phyloP scores from a whole-genome alignment of 257 asterid genomes.

The Solanum habrochaites region DNA sequence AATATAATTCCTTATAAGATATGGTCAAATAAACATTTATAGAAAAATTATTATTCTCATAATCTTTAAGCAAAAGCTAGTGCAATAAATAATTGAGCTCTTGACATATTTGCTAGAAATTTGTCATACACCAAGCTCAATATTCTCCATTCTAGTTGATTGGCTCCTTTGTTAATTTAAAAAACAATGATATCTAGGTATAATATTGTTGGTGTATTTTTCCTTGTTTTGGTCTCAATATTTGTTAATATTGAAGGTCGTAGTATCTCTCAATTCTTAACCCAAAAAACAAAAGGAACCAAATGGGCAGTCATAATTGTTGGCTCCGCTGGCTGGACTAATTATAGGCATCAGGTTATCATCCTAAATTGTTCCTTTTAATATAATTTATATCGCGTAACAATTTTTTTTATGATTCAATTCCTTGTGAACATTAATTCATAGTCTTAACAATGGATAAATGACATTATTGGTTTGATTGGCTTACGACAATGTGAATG shows the following conservation, averaged over 20 bases:
- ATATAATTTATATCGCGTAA: too few relatives aligned
- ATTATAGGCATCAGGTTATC: too few relatives aligned
- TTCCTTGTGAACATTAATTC: too few relatives aligned
- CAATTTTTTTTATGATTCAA: too few relatives aligned
- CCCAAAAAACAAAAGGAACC: too few relatives aligned
- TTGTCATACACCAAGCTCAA: neutral
- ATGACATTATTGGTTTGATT: too few relatives aligned
- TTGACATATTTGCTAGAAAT: neutral
- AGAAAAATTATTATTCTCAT: neutral
- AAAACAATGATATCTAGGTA: neutral
- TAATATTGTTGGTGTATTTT: neutral
- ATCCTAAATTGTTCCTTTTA: too few relatives aligned
- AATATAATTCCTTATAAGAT: neutral
- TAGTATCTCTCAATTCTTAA: neutral
- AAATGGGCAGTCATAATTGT: too few relatives aligned
- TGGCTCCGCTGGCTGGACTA: too few relatives aligned
- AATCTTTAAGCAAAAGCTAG: too few relatives aligned
- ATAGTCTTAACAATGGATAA: too few relatives aligned
- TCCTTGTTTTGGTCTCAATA: neutral
- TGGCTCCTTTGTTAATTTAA: neutral
- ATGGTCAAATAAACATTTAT: neutral
- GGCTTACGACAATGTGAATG: neutral
- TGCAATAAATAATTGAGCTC: too few relatives aligned
- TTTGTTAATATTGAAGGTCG: neutral
- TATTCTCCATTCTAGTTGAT: neutral